Base-by-base conservation (phyloP, 345 rosid genomes). In the Mangifera indica region DNA sequence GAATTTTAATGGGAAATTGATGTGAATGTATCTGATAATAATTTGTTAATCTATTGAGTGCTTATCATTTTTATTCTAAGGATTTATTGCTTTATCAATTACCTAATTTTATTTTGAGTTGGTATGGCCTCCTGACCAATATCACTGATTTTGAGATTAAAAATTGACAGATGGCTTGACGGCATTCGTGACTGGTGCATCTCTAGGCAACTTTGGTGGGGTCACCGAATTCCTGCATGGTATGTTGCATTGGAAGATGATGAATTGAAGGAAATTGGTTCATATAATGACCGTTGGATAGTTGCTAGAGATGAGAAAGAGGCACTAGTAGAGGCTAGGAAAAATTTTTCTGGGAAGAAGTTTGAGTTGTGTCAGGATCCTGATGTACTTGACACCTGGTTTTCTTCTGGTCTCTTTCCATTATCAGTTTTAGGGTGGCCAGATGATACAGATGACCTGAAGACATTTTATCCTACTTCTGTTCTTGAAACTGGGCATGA, bases 191-290 rank as follows among this genome's bases (percentile, higher is more conserved):
- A 95, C 82, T 92, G 99, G 99, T 95, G 98, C 74, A 75, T 92
- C 67, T 92, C 96, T 25, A 87, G 98, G 88, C 98, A 95, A 83
- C 94, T 95, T 25, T 92, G 98, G 99, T 95, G 98, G 97, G 99
- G 98, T 56, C 98, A 95, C 63, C 89, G 89, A 15, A 83, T 95
- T 58, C 99, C 97, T 58, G 99, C 98, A 18, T 95, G 96, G 98
- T 95, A 92, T 81, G 87, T 84, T 63, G 85, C 89, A 0, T 76
- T 91, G 37, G 98, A 88, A 67, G 96, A 86, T 55, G 99, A 95
- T 83, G 80, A 81, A 60, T 76, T 70, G 61, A 91, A 86, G 83
- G 96, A 95, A 78, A 44, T 88, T 22, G 98, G 97, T 77, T 83
- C 84, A 24, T 91, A 92, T 77, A 81, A 77, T 72, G 97, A 92